Base-by-base conservation (phyloP, 306 rosid species). In the Sophora flavescens region DNA sequence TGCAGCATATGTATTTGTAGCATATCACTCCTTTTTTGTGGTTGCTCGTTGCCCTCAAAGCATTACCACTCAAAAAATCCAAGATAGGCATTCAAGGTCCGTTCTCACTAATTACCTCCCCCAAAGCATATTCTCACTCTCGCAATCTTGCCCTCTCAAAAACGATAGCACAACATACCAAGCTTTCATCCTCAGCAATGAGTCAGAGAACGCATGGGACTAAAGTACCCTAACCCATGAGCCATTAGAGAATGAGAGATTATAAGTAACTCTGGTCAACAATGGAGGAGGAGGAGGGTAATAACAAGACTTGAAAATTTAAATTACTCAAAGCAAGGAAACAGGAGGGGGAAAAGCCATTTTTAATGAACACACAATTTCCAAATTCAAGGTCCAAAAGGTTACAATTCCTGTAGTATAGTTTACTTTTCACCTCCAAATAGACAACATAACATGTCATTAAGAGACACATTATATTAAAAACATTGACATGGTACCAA, bases 311-410 rank as follows among this genome's bases (percentile, higher is more conserved):
- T 67, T n/a, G 38, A 68, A 50, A 4, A 50, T 2, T 63, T 38
- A 51, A 75, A 22, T 50, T 63, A 13, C 11, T 48, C 39, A 35
- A 61, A 45, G 48, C 71, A 44, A 13, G 28, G 6, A 26, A 26
- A 57, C 32, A 30, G 32, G 39, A 35, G 39, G 6, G 5, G 6
- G 22, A 11, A 5, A 12, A 12, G 3, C 1, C 5, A 35, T 5
- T 52, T 74, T 16, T 72, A 56, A 17, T 61, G 41, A n/a, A 56
- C 38, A 32, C 22, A 22, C 60, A 72, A 4, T 59, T 68, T 30
- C 61, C 61, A 52, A 57, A 50, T 71, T 39, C 81, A 3, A 54
- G 68, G 30, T 53, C 73, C 69, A 11, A 33, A 26, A 56, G 74
- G n/a, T 64, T 45, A 63, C 39, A 22, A 26, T 45, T 44, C 44